These are phyloP conservation scores for Eutreptiella sp. DNA, from an alignment of 208 protist genomes.

Conservation along the genomic window DNA sequence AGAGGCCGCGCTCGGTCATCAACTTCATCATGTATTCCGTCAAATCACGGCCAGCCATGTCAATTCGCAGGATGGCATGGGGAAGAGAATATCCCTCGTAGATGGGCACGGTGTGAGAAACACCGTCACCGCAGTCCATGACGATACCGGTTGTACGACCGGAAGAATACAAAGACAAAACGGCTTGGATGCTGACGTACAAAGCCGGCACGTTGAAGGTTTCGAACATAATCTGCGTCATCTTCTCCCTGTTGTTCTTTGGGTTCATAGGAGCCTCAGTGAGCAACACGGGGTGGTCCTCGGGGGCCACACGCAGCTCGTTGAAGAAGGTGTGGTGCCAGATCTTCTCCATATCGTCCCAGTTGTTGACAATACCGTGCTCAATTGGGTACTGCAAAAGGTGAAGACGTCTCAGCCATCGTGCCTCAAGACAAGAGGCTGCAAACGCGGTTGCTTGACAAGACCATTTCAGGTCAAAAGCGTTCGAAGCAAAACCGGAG, in stretches of 20 bases:
- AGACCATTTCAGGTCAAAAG: too few species aligned
- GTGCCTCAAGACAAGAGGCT: too few species aligned
- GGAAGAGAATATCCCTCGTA: constrained; percentile 83
- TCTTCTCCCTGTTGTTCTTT: constrained; percentile 85
- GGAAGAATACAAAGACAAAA: constrained; percentile 88
- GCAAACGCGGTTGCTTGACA: too few species aligned
- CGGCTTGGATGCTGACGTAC: constrained; percentile 90
- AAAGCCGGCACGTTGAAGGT: constrained; percentile 75
- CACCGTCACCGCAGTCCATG: constrained; percentile 83
- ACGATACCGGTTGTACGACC: constrained; percentile 83
- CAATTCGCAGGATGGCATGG: constrained; percentile 70
- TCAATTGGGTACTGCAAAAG: constrained; percentile 87
- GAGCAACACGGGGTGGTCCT: constrained; percentile 91
- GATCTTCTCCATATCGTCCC: constrained; percentile 96
- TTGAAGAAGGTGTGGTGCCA: constrained; percentile 99
- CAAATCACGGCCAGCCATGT: constrained; percentile 85
- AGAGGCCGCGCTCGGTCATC: constrained; percentile 84
- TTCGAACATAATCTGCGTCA: constrained; percentile 91
- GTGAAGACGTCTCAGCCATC: constrained; percentile 82
- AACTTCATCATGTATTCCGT: constrained; percentile 90
- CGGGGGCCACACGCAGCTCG: constrained; percentile 91
- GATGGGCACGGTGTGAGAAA: constrained; percentile 83
- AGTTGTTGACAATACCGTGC: constrained; percentile 94
- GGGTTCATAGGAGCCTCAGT: constrained; percentile 83
- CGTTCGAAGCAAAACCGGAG: too few species aligned